These are phyloP conservation scores for Eimeria praecox DNA, from an alignment of 169 alveolate species.

Conservation along the genomic window DNA sequence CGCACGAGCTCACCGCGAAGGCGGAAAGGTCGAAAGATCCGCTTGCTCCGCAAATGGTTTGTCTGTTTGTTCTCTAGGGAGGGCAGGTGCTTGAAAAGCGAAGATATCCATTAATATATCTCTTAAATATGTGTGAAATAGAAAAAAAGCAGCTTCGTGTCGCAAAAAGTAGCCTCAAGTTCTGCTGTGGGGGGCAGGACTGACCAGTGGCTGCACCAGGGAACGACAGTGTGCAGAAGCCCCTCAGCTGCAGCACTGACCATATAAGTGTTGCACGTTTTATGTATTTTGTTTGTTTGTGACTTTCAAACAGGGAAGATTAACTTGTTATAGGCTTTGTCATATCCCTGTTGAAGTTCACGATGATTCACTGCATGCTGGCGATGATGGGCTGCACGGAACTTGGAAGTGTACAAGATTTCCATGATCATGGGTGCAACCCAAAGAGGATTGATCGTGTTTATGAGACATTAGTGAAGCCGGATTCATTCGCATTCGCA, in stretches of 20 bases:
- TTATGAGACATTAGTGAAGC: background rate
- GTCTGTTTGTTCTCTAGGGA: background rate
- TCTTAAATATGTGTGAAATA: background rate
- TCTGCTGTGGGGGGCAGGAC: background rate
- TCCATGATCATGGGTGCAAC: background rate
- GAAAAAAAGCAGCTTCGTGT: background rate
- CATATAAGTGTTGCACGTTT: background rate
- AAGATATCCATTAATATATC: no score
- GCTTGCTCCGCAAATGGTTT: background rate
- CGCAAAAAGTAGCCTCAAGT: background rate
- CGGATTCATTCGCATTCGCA: background rate
- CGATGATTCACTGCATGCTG: background rate
- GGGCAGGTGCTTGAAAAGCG: background rate
- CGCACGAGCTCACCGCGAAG: background rate
- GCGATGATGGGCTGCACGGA: background rate
- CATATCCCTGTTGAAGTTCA: background rate
- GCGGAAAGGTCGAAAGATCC: background rate
- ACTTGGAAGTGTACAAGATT: background rate
- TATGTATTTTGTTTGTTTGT: background rate
- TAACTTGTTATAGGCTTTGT: no score
- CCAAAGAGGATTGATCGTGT: background rate
- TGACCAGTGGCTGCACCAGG: conserved; percentile 3
- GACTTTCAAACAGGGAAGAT: background rate
- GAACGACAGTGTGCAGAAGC: background rate
- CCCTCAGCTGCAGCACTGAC: background rate